Evolutionary conservation across 2,329 filamentous ascomycete species (phyloP), one percentile per base, ranked within the genome.

Genomic region (Paecilomyces sp.): DNA sequence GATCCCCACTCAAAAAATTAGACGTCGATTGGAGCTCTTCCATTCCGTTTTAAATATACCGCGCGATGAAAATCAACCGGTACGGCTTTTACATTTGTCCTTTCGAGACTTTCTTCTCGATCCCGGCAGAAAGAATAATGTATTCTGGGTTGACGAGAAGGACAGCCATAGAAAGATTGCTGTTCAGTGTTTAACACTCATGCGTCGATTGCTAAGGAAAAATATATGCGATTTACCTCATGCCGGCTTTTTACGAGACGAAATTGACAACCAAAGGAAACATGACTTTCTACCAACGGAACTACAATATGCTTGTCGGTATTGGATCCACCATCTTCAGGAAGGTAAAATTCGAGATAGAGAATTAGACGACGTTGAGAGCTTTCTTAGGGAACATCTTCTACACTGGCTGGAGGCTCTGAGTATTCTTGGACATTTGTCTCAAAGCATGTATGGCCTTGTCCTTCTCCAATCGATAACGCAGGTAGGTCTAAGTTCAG

Each of bases 261-360:
- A 47, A 18, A n/a, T 47, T 8, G 36, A 47, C 15, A 7, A n/a
- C 3, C 36, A 9, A 3, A 31, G 7, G 4, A 62, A 66, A 24
- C 50, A 58, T 30, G 28, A 61, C 9, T 60, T 31, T 30, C 30
- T 67, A 25, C 57, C 60, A 30, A 51, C 55, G 15, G 60, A 58
- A 22, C 15, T 66, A 24, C 60, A 61, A 60, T 68, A 67, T 61
- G 62, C 63, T 33, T 67, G 64, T 57, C 60, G 57, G n/a, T 63
- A 64, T 50, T 68, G 63, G 66, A 57, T 65, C 25, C 33, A 64
- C 30, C 63, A 68, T 63, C 30, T 65, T 24, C 54, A 59, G 28
- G 41, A 63, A 7, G 61, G 57, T 25, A 15, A 18, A 6, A 50
- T 61, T 54, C 18, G 7, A n/a, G 58, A 63, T 24, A 36, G 54